phyloP scores from a whole-genome alignment of 257 asterid genomes.

The Euphrasia confusa region DNA sequence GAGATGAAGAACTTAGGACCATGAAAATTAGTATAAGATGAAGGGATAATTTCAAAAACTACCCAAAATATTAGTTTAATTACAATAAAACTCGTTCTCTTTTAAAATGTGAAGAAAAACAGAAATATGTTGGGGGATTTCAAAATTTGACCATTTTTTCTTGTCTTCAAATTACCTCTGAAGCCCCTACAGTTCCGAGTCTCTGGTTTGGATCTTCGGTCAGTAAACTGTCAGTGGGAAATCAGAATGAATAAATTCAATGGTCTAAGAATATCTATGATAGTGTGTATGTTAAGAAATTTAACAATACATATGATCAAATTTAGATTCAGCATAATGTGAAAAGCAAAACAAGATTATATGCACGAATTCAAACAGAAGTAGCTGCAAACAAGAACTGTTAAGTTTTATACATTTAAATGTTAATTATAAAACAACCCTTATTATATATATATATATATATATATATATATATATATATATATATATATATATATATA shows the following conservation, averaged over 20 bases:
- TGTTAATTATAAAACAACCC: neutral
- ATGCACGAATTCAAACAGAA: neutral
- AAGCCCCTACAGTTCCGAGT: slow-evolving; percentile 93
- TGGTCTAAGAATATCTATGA: slow-evolving; percentile 2
- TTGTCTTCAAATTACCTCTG: slow-evolving; percentile 49
- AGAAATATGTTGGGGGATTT: no score
- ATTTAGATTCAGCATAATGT: neutral
- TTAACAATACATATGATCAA: slow-evolving; percentile 5
- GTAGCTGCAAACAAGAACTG: neutral
- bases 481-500: no score
- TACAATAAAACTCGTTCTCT: neutral
- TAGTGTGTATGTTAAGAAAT: neutral
- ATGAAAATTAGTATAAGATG: neutral
- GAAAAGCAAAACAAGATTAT: slow-evolving; percentile 1
- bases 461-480: no score
- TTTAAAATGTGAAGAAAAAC: neutral
- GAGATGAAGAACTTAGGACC: neutral
- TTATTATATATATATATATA: neutral
- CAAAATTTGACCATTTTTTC: neutral
- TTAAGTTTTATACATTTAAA: neutral
- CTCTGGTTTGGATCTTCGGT: slow-evolving; percentile 96
- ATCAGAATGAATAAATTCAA: slow-evolving; percentile 1
- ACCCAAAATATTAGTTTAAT: neutral
- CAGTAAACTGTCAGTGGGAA: slow-evolving; percentile 49
- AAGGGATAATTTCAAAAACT: neutral